Conservation (phyloP, 2,329 filamentous ascomycete genomes). For the Xylaria sp. region DNA sequence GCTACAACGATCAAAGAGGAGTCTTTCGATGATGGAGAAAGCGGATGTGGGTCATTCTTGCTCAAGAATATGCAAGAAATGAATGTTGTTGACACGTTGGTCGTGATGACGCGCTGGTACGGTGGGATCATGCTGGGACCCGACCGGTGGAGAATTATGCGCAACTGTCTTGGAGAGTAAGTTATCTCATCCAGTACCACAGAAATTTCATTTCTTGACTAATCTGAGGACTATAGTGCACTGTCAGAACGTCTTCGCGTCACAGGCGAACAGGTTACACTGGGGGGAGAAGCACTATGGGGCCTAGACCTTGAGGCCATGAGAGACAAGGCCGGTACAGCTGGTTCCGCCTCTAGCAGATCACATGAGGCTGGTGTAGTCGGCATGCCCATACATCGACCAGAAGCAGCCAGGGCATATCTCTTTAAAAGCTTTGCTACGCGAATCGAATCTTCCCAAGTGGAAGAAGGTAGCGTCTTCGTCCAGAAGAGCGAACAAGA, state of each 20-base stretch:
- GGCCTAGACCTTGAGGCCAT: slow-evolving; percentile 67
- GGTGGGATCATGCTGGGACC: slow-evolving; percentile 70
- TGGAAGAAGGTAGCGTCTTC: slow-evolving; percentile 23
- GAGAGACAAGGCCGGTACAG: slow-evolving; percentile 53
- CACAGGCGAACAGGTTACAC: slow-evolving; percentile 54
- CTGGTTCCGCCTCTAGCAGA: slow-evolving; percentile 44
- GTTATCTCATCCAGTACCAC: background rate
- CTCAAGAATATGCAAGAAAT: slow-evolving; percentile 65
- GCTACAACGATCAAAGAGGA: slow-evolving; percentile 59
- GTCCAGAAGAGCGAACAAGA: slow-evolving; percentile 4
- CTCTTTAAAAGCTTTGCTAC: slow-evolving; percentile 69
- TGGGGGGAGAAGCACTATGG: slow-evolving; percentile 69
- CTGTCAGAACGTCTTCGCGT: slow-evolving; percentile 62
- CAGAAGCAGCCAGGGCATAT: slow-evolving; percentile 73
- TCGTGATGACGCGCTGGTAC: slow-evolving; percentile 72
- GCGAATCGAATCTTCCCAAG: slow-evolving; percentile 45
- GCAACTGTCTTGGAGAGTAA: slow-evolving; percentile 63
- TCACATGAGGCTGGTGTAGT: slow-evolving; percentile 52
- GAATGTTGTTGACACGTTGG: slow-evolving; percentile 62
- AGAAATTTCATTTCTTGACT: background rate
- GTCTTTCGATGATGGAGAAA: slow-evolving; percentile 71
- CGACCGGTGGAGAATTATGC: slow-evolving; percentile 72
- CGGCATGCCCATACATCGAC: slow-evolving; percentile 77
- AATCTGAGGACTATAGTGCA: slow-evolving; percentile 48
- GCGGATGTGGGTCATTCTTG: slow-evolving; percentile 67